Evolutionary conservation across 495 filamentous ascomycete genomes (phyloP), one percentile per base, ranked within the genome.

Genomic region (Achaetomiella virescens): DNA sequence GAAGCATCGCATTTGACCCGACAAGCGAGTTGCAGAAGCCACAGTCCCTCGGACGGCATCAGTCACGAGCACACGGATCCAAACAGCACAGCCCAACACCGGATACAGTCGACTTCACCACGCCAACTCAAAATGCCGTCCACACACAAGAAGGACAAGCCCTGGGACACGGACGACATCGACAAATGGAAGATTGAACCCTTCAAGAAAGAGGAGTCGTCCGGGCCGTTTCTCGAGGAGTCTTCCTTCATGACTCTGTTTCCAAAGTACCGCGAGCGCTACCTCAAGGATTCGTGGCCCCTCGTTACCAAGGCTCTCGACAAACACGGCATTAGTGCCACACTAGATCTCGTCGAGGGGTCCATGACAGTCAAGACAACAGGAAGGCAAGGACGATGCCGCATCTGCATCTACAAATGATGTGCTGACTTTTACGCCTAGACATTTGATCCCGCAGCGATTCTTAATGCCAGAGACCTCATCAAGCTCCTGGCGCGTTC

Each of bases 141-240:
- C 50, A 96, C 89, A 54, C 85, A 96, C 76, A 93, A 96, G 55
- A 85, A 81, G 55, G 90, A 96, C 6, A 98, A 98, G 70, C 89
- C 93, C 35, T 97, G 92, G 93, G 92, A 98, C 70, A 96, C 90
- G 46, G 90, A 93, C 55, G 93, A 96, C 64, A 90, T 97, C 60
- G 92, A 98, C 70, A 96, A 96, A 68, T 98, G 92, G 92, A 93
- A 91, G 81, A 81, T 89, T 66, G 90, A 95, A 47, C 73, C 83
- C 25, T 96, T 98, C 77, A 91, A 79, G 46, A 84, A 86, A 60
- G 89, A 99, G 70, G 96, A 97, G 72, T 74, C 76, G 42, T 86
- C 80, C 38, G 93, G 95, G 51, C 84, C 86, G 35, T 95, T 99
- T 75, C 80, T 83, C 38, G 91, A 97, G 72, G 93, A 99, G 74